Conservation (phyloP, 208 protist species). For the Leishmania arabica region DNA sequence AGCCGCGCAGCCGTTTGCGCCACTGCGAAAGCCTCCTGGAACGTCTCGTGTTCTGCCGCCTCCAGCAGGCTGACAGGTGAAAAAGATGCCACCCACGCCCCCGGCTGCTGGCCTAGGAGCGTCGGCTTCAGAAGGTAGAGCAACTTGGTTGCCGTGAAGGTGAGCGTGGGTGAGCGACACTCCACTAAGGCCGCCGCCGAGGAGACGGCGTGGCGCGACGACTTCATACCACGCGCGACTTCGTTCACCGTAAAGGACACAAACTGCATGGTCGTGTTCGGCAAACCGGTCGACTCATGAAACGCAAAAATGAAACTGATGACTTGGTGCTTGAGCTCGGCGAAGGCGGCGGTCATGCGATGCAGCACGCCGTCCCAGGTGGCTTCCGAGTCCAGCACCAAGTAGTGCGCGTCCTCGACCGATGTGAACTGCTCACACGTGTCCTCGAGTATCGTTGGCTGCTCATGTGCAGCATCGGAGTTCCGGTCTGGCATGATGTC, state of each 20-base stretch:
- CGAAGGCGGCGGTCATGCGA: constrained; percentile 15
- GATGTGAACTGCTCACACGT: constrained; percentile 66
- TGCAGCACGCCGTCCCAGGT: constrained; percentile 21
- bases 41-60: constrained; percentile 48
- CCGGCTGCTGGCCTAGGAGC: constrained; percentile 64
- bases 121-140: constrained; percentile 73
- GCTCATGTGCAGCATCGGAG: neutral
- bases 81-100: constrained; percentile 74
- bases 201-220: constrained; percentile 68
- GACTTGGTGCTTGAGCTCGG: constrained; percentile 50
- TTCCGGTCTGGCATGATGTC: constrained; percentile 36
- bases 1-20: constrained; percentile 55
- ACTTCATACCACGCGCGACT: constrained; percentile 53
- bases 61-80: constrained; percentile 41
- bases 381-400: constrained; percentile 32
- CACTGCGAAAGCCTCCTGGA: constrained; percentile 76
- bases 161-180: constrained; percentile 47
- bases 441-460: constrained; percentile 73
- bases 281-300: constrained; percentile 32
- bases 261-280: constrained; percentile 82
- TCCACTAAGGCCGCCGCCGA: constrained; percentile 65
- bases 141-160: constrained; percentile 62
- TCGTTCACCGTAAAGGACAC: constrained; percentile 70
- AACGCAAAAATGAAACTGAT: constrained; percentile 70
- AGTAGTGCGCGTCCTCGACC: constrained; percentile 62